Base-by-base conservation (phyloP, 306 rosid genomes). In the Malus sieversii region DNA sequence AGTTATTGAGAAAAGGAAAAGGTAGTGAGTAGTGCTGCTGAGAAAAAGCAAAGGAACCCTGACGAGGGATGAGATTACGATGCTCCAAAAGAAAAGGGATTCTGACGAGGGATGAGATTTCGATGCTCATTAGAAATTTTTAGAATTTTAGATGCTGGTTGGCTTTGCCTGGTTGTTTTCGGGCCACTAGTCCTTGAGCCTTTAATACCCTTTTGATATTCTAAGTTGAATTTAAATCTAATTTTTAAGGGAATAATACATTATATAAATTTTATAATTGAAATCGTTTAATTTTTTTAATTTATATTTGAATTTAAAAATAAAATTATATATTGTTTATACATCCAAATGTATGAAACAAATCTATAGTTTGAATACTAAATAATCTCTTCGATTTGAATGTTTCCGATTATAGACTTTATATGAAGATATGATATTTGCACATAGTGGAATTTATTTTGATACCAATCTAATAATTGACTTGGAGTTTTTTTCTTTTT, bases 1-100 rank as follows among this genome's bases (percentile, higher is more conserved):
- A 48, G 63, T 65, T 78, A 74, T 78, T 78, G 78, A 76, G 74
- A 81, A 68, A 29, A 66, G 82, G 62, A 78, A 86, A 86, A 83
- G 82, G 68, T 30, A 1, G 53, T 1, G 12, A 15, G 22, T 33
- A 29, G 10, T 48, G 2, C 38, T 27, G 45, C 18, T 58, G n/a
- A 20, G 52, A 46, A 22, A 71, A 70, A 66, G 67, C 52, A 75
- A 78, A 78, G 70, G 29, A 44, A 4, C 23, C 35, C 66, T 57
- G 44, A 70, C 79, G 60, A 74, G 66, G 68, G 67, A 69, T 73
- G 20, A 15, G 55, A 48, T 48, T 14, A 15, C 55, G 35, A 23
- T 70, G 67, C 65, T 25, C 82, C 79, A 22, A 70, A 70, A 66
- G 66, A 59, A 59, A 78, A 78, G 69, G 27, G 61, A 3, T 35